phyloP scores from a whole-genome alignment of 257 asterid genomes.

The Nicotiana attenuata region DNA sequence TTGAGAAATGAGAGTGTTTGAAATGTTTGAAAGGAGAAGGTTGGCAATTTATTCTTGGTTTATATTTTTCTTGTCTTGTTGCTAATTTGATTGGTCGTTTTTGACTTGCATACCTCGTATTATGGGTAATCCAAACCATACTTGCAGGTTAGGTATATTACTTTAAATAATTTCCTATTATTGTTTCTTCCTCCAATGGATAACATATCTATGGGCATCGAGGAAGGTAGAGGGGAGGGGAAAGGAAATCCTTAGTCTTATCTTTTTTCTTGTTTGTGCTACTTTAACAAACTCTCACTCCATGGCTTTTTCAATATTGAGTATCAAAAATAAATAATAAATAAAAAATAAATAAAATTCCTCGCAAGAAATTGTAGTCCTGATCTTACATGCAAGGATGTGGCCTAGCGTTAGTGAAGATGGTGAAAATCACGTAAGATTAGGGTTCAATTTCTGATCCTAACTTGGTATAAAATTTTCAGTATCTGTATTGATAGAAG shows the following conservation, averaged over 20 bases:
- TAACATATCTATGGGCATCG: conserved; percentile 14
- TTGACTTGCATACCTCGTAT: conserved; percentile 32
- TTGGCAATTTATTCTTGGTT: conserved; percentile 38
- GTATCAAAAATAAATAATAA: neutral
- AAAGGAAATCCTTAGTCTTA: conserved; percentile 14
- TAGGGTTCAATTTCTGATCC: neutral
- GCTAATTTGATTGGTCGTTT: conserved; percentile 25
- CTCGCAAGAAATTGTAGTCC: neutral
- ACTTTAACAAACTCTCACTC: conserved; percentile 44
- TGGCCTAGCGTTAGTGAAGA: neutral
- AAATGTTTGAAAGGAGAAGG: conserved; percentile 52
- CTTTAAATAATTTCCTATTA: conserved; percentile 9
- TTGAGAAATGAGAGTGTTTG: conserved; percentile 29
- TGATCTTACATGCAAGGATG: neutral
- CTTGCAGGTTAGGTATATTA: conserved; percentile 27
- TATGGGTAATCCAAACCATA: conserved; percentile 17
- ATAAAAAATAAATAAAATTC: neutral
- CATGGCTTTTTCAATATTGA: neutral
- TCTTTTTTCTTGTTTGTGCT: conserved; percentile 20
- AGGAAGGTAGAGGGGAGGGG: neutral
- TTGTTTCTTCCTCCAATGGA: conserved; percentile 20
- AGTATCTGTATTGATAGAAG: neutral
- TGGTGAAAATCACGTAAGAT: too few species aligned
- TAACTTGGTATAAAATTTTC: neutral
- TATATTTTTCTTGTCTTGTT: conserved; percentile 6